phyloP scores from a whole-genome alignment of 139 green algal species.

The Haematococcus lacustris region DNA sequence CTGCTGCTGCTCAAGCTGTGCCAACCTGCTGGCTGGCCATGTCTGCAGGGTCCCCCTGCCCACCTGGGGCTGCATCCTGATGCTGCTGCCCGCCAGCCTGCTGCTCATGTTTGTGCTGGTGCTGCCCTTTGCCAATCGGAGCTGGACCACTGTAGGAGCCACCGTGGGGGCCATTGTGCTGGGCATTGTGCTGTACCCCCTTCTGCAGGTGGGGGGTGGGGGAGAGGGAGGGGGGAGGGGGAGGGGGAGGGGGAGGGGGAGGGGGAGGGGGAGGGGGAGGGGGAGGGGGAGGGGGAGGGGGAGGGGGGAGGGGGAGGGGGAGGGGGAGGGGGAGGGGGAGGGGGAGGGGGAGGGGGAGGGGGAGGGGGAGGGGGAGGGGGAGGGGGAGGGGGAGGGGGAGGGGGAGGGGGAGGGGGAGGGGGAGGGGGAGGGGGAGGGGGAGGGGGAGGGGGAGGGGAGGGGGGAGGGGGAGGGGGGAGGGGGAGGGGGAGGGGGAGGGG shows the following conservation, averaged over 20 bases:
- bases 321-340: no score
- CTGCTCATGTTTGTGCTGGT: slow-evolving; percentile 62
- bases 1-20: no score
- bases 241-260: neutral
- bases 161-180: slow-evolving; percentile 33
- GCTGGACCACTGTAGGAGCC: slow-evolving; percentile 37
- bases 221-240: neutral
- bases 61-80: slow-evolving; percentile 58
- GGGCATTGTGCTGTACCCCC: slow-evolving; percentile 60
- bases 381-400: no score
- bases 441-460: no score
- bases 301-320: neutral
- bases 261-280: neutral
- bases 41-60: slow-evolving; percentile 68
- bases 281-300: neutral
- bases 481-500: no score
- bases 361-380: no score
- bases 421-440: no score
- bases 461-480: no score
- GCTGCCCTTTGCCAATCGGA: slow-evolving; percentile 39
- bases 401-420: no score
- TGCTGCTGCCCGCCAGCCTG: slow-evolving; percentile 68
- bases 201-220: slow-evolving; percentile 37
- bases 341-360: neutral
- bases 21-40: no score